These are phyloP conservation scores for Rhodomyrtus psidioides DNA, from an alignment of 441 rosid genomes.

Conservation along the genomic window DNA sequence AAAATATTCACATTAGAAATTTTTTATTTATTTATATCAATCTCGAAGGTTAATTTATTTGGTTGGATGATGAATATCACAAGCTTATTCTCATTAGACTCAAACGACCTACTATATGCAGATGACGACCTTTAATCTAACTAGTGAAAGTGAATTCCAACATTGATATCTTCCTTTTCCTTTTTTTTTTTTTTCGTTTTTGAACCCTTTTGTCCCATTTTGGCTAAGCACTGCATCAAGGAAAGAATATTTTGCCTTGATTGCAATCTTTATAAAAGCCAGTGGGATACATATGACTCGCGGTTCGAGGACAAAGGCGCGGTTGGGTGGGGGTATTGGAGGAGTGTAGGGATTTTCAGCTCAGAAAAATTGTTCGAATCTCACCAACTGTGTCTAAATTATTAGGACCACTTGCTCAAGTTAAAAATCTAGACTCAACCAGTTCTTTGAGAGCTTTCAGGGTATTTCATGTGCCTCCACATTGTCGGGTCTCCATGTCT, in stretches of 20 bases:
- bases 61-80: neutral
- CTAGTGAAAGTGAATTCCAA: neutral
- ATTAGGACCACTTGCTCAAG: accelerated
- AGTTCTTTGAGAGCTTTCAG: accelerated
- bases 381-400: neutral
- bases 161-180: neutral
- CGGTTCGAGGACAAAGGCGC: neutral
- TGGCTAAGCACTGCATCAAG: neutral
- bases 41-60: neutral
- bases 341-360: neutral
- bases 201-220: neutral
- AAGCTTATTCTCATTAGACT: neutral
- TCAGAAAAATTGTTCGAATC: neutral
- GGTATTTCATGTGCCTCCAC: neutral
- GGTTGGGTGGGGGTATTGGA: neutral
- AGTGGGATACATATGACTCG: neutral
- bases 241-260: neutral
- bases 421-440: neutral
- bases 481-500: neutral
- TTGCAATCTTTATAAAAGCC: neutral
- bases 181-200: neutral
- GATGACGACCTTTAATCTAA: neutral
- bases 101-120: neutral
- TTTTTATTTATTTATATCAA: neutral
- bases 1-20: neutral